phyloP scores from a whole-genome alignment of 2,329 filamentous ascomycete genomes.

The Dendrostoma leiphaemia region DNA sequence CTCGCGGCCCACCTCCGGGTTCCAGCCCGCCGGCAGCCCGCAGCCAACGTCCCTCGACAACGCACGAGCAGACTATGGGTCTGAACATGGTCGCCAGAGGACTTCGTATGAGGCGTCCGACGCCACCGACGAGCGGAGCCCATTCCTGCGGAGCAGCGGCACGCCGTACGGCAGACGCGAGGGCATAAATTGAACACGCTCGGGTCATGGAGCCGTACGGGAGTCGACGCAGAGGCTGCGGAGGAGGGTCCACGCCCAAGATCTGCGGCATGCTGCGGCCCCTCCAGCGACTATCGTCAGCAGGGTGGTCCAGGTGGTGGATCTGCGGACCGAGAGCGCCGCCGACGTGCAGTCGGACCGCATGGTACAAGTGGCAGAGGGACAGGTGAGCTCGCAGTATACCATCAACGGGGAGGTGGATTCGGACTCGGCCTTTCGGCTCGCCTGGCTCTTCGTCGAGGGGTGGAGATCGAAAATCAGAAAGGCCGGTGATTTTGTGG shows the following conservation, averaged over 20 bases:
- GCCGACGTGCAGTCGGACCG: conserved; percentile 14
- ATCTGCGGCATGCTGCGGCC: not conserved
- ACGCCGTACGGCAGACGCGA: not conserved
- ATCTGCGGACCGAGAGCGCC: conserved; percentile 9
- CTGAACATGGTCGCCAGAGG: not conserved
- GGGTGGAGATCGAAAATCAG: conserved; percentile 35
- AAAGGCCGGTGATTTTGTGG: conserved; percentile 31
- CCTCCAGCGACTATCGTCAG: not conserved
- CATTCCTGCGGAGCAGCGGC: conserved; percentile 25
- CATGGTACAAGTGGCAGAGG: conserved; percentile 3
- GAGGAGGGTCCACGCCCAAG: not conserved
- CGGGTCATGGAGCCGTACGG: conserved; percentile 25
- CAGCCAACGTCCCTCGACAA: not conserved
- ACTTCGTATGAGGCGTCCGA: conserved; percentile 22
- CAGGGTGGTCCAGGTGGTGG: not conserved
- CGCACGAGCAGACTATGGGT: not conserved
- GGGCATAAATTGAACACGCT: conserved; percentile 37
- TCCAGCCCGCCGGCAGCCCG: not conserved
- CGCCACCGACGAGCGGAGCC: conserved; percentile 28
- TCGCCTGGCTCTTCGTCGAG: conserved; percentile 37
- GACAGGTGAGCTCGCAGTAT: conserved; percentile 7
- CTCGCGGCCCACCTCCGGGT: conserved; percentile 8
- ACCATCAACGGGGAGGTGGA: conserved; percentile 12
- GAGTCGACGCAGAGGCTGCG: conserved; percentile 7
- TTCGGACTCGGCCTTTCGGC: conserved; percentile 24